phyloP scores from a whole-genome alignment of 768 basidiomycete genomes.

The Galerina marginata region DNA sequence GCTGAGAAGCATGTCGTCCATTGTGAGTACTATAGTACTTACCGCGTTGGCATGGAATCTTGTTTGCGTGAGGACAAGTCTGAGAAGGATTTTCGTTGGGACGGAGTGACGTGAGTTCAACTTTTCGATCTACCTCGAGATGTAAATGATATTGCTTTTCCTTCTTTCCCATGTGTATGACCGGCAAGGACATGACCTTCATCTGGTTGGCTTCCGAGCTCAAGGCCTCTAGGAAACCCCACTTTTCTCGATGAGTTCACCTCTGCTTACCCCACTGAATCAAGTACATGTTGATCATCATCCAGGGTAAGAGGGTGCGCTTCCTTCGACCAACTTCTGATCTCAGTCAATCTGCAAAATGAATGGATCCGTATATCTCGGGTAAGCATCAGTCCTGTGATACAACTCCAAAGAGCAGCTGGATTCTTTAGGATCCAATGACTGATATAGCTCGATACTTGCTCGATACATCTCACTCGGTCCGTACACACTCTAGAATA shows the following conservation, averaged over 20 bases:
- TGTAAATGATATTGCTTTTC: constrained; percentile 52
- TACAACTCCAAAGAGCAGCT: background rate
- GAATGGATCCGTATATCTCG: background rate
- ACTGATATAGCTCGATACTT: too few relatives aligned
- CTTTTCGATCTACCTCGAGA: constrained; percentile 50
- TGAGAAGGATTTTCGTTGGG: constrained; percentile 25
- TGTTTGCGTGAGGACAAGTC: constrained; percentile 24
- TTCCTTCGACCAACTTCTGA: background rate
- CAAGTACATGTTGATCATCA: constrained; percentile 17
- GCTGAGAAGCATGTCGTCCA: constrained; percentile 49
- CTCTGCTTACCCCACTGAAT: constrained; percentile 9
- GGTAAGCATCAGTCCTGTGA: background rate
- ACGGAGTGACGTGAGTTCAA: constrained; percentile 58
- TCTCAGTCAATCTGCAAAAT: background rate
- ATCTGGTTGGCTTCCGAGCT: constrained; percentile 3
- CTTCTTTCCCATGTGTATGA: constrained; percentile 20
- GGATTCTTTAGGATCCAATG: too few relatives aligned
- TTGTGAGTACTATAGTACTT: constrained; percentile 34
- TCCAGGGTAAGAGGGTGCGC: constrained; percentile 7
- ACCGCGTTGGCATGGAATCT: constrained; percentile 28
- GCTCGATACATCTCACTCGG: too few relatives aligned
- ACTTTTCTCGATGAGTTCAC: constrained; percentile 17
- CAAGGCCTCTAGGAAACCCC: constrained; percentile 3
- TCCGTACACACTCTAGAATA: too few relatives aligned
- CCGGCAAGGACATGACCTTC: constrained; percentile 14